Percentiles rank a stretch among this genome's conserved stretches.
Evolutionary conservation across 2,329 filamentous ascomycete species (phyloP).

Genomic region (Claviceps fusiformis): DNA sequence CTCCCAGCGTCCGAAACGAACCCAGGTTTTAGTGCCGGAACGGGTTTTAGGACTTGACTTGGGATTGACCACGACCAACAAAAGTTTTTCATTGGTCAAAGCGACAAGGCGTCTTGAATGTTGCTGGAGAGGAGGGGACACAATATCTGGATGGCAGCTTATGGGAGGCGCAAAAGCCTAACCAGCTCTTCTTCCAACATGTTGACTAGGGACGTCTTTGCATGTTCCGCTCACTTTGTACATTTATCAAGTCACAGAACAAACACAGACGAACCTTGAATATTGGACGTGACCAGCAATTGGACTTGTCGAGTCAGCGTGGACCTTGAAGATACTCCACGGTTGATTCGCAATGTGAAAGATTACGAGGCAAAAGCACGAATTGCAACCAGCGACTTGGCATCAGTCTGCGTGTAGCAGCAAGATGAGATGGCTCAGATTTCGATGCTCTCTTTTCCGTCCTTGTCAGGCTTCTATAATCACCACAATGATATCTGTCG

Average conservation of each 20-base stretch:
- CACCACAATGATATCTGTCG: neutral
- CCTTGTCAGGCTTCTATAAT: neutral
- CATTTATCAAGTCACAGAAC: neutral
- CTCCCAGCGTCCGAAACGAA: neutral
- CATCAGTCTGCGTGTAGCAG: neutral
- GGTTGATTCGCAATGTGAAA: neutral
- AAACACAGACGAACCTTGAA: constrained; percentile 1
- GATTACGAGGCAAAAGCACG: neutral
- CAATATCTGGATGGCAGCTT: neutral
- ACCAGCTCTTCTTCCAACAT: neutral
- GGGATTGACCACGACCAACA: neutral
- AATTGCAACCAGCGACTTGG: neutral
- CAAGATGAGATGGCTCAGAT: neutral
- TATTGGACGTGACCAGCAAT: neutral
- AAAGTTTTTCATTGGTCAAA: neutral
- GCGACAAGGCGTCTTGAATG: neutral
- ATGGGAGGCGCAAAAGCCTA: neutral
- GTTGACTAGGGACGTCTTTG: neutral
- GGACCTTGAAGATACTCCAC: neutral
- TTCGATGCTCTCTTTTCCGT: neutral
- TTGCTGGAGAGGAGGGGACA: neutral
- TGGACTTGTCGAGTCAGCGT: neutral
- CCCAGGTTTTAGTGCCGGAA: neutral
- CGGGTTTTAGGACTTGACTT: neutral
- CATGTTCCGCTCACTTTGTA: neutral